phyloP scores from a whole-genome alignment of 2,329 filamentous ascomycete genomes.

The Pezicula radicicola region DNA sequence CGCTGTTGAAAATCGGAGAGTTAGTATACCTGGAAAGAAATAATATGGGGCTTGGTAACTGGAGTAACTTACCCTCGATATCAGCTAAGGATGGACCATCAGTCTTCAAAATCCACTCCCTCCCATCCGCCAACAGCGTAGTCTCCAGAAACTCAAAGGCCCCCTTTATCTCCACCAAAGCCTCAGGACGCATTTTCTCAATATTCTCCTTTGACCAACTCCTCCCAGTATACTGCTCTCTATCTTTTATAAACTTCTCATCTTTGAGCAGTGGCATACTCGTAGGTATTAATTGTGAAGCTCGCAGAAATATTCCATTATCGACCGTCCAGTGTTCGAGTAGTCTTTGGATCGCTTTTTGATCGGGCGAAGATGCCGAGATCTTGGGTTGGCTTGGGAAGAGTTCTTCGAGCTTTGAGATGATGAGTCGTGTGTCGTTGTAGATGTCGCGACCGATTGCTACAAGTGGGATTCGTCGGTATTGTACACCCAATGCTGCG shows the following conservation, averaged over 20 bases:
- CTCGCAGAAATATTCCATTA: slow-evolving; percentile 51
- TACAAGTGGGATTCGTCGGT: slow-evolving; percentile 69
- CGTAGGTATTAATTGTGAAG: slow-evolving; percentile 53
- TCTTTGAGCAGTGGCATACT: slow-evolving; percentile 52
- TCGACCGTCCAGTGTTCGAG: slow-evolving; percentile 55
- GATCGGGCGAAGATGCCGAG: slow-evolving; percentile 34
- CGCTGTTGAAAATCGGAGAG: slow-evolving; percentile 28
- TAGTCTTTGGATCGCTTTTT: slow-evolving; percentile 48
- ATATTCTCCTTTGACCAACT: slow-evolving; percentile 36
- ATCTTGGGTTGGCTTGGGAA: slow-evolving; percentile 41
- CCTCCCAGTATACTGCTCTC: slow-evolving; percentile 41
- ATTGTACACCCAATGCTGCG: slow-evolving; percentile 55
- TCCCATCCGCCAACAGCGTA: slow-evolving; percentile 61
- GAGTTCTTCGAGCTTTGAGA: slow-evolving; percentile 58
- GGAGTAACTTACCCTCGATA: slow-evolving; percentile 50
- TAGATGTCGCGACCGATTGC: slow-evolving; percentile 66
- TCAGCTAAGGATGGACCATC: slow-evolving; percentile 57
- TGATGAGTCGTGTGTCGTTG: slow-evolving; percentile 66
- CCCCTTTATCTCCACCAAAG: slow-evolving; percentile 50
- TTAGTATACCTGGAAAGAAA: background rate
- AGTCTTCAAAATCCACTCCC: slow-evolving; percentile 59
- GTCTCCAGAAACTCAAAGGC: slow-evolving; percentile 58
- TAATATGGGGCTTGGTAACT: background rate
- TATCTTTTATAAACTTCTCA: slow-evolving; percentile 57
- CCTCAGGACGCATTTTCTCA: slow-evolving; percentile 47